Conservation (phyloP, 768 basidiomycete species). For the Lentinula lateritia region DNA sequence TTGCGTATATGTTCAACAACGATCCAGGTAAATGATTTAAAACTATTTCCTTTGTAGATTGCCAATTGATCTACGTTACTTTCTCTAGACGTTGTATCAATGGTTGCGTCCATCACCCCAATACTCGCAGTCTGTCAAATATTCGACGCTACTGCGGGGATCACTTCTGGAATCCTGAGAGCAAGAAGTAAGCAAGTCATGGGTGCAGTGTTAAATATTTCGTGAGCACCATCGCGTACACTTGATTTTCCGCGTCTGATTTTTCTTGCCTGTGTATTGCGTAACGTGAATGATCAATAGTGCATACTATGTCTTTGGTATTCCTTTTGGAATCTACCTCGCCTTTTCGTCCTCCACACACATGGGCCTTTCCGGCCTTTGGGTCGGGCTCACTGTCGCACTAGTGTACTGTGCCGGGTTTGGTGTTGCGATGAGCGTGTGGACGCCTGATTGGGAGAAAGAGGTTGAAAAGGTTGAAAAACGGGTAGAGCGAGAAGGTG, state of each 20-base stretch:
- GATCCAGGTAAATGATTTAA: conserved; percentile 42
- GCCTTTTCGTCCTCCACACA: conserved; percentile 45
- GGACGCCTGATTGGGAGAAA: conserved; percentile 56
- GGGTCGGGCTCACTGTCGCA: conserved; percentile 75
- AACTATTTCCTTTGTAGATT: conserved; percentile 23
- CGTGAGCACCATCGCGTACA: conserved; percentile 26
- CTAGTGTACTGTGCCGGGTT: conserved; percentile 51
- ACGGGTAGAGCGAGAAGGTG: conserved; percentile 42
- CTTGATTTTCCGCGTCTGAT: conserved; percentile 45
- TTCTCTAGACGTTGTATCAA: conserved; percentile 41
- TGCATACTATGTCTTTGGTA: conserved; percentile 31
- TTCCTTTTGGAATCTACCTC: conserved; percentile 78
- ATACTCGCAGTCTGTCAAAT: conserved; percentile 79
- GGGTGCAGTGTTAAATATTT: conserved; percentile 77
- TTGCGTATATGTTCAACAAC: conserved; percentile 72
- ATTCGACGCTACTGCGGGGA: conserved; percentile 69
- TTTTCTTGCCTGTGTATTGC: conserved; percentile 43
- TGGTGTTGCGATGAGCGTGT: conserved; percentile 48
- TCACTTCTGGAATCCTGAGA: conserved; percentile 74
- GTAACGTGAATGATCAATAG: background rate
- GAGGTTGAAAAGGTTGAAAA: conserved; percentile 60
- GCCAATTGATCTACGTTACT: too few species aligned
- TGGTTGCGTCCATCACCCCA: conserved; percentile 69
- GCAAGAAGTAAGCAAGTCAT: conserved; percentile 76
- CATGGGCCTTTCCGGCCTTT: conserved; percentile 68